Evolutionary conservation across 257 asterid genomes (phyloP), one percentile per base, ranked within the genome.

Genomic region (Osmanthus fragrans): DNA sequence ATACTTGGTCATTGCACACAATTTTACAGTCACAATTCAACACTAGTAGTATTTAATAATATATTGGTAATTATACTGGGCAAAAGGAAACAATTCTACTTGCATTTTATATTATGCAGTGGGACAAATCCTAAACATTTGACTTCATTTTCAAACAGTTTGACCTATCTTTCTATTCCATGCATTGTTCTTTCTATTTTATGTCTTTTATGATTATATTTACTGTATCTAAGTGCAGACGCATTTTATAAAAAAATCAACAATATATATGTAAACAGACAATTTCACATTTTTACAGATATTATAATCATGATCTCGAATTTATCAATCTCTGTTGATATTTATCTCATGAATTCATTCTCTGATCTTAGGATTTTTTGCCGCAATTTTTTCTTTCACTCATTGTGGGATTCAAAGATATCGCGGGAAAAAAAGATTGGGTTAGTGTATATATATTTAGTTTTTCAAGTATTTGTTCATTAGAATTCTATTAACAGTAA

Each of bases 331-430:
- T 9, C 0, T 63, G 66, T 42, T 37, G 45, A 10, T 71, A 11
- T 29, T 75, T 16, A 27, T 73, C 32, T 72, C 25, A 23, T 63
- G 60, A 12, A 27, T 71, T 71, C 67, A 42, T 67, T 77, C 56
- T 82, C 81, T 39, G 75, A 32, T 79, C 79, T 86, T 80, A 94
- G 99, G 95, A 80, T 75, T 94, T 12, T 91, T 94, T 83, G 97
- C 92, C 73, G 97, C 96, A 47, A 79, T 90, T 33, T 92, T 92
- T 86, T 87, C 95, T 74, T 90, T 91, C 74, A 71, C 98, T 63
- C 87, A 87, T 32, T 92, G 99, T 85, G 96, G 94, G 78, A 47
- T 93, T 56, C 95, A 93, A 86, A 88, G 92, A 73, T 92, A 94
- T 77, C 89, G 97, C 73, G 82, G 82, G 82, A 87, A 84, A 74